Conservation (phyloP, 139 green algal genomes). For the Closterium sp. region DNA sequence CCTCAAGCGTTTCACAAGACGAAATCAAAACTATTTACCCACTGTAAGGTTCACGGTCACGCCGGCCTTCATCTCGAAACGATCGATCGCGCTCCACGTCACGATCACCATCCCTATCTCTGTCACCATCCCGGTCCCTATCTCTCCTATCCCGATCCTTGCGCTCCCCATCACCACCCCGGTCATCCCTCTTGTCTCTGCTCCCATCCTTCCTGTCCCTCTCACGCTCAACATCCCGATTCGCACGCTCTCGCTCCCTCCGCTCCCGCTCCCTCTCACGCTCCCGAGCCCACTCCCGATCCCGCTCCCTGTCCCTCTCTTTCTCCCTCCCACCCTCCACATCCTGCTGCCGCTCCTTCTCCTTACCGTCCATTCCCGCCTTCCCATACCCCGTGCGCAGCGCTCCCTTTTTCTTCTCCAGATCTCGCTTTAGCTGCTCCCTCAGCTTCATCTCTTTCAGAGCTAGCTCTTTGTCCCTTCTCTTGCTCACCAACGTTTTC, state of each 20-base stretch:
- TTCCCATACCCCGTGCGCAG: background rate
- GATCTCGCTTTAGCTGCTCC: background rate
- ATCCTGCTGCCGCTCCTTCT: background rate
- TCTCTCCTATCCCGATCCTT: background rate
- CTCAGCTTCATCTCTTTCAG: conserved; percentile 1
- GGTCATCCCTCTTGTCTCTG: background rate
- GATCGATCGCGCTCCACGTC: background rate
- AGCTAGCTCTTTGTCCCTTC: background rate
- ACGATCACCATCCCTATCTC: background rate
- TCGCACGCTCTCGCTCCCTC: background rate
- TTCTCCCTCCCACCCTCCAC: background rate
- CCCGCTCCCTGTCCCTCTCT: background rate
- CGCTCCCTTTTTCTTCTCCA: background rate
- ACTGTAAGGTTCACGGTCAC: background rate
- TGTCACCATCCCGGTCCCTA: background rate
- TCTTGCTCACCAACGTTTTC: background rate
- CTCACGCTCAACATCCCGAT: background rate
- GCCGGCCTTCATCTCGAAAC: background rate
- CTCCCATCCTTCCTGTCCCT: background rate
- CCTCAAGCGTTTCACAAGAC: no score
- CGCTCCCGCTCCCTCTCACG: conserved; percentile 1
- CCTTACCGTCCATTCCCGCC: background rate
- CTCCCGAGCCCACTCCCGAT: background rate
- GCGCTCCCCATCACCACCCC: background rate
- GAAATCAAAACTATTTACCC: background rate